Conservation (phyloP, 257 asterid genomes). For the Thymus quinquecostatus region DNA sequence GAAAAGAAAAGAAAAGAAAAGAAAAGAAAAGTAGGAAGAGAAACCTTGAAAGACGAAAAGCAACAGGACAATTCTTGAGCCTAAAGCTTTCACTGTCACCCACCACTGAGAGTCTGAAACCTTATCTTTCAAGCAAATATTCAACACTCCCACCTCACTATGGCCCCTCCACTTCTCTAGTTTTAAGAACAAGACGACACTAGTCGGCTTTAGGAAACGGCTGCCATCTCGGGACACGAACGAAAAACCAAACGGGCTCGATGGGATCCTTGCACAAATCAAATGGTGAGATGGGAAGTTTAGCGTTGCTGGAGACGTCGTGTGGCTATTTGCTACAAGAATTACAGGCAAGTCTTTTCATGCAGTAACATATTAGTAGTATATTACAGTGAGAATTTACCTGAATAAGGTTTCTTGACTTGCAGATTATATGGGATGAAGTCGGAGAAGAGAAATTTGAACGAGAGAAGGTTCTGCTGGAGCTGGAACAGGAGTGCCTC, state of each 20-base stretch:
- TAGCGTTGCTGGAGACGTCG: conserved; percentile 76
- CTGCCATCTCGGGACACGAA: neutral
- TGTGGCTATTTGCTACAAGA: conserved; percentile 94
- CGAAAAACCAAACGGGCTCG: conserved; percentile 4
- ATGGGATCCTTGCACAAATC: conserved; percentile 73
- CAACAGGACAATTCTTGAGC: conserved; percentile 58
- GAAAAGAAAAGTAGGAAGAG: conserved; percentile 25
- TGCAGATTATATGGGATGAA: conserved; percentile 98
- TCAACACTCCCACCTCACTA: conserved; percentile 53
- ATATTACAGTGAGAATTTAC: conserved; percentile 14
- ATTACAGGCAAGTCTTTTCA: conserved; percentile 62
- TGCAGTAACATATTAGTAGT: neutral
- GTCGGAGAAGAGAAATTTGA: conserved; percentile 80
- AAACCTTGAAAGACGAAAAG: conserved; percentile 43
- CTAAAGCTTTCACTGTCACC: conserved; percentile 70
- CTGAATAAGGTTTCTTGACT: conserved; percentile 13
- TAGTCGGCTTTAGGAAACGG: conserved; percentile 30
- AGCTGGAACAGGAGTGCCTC: conserved; percentile 93
- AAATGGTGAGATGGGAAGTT: conserved; percentile 58
- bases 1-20: conserved; percentile 6
- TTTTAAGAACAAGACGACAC: conserved; percentile 39
- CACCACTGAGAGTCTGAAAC: conserved; percentile 43
- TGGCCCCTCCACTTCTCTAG: conserved; percentile 42
- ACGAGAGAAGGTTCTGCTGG: conserved; percentile 75
- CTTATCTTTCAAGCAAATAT: conserved; percentile 94